phyloP scores from a whole-genome alignment of 805 yeast species.

The Lipomyces sp. region DNA sequence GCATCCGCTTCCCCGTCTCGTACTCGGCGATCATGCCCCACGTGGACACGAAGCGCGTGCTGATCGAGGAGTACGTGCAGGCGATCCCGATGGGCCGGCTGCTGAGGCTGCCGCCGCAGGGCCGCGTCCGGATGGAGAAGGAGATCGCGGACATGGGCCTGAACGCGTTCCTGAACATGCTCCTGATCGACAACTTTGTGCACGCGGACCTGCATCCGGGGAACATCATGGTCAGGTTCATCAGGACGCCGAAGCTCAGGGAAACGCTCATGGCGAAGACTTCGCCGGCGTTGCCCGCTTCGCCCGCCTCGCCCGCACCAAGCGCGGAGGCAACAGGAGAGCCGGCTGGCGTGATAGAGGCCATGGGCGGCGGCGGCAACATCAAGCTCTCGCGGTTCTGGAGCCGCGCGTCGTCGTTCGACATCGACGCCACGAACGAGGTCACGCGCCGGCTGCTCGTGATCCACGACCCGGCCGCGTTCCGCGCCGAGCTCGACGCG shows the following conservation, averaged over 20 bases:
- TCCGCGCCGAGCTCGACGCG: slow-evolving; percentile 40
- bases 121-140: slow-evolving; percentile 41
- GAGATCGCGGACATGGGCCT: slow-evolving; percentile 74
- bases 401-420: slow-evolving; percentile 21
- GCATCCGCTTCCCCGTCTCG: slow-evolving; percentile 79
- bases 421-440: slow-evolving; percentile 31
- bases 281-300: background rate
- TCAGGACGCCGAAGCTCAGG: slow-evolving; percentile 45
- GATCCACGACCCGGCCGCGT: slow-evolving; percentile 26
- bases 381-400: slow-evolving; percentile 7
- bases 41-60: slow-evolving; percentile 60
- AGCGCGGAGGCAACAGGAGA: slow-evolving; percentile 4
- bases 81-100: slow-evolving; percentile 80
- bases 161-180: slow-evolving; percentile 90
- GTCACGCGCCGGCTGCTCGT: slow-evolving; percentile 31
- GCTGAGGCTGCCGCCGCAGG: slow-evolving; percentile 44
- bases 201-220: slow-evolving; percentile 99
- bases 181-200: slow-evolving; percentile 86
- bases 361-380: too few relatives aligned
- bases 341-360: background rate
- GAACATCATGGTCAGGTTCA: slow-evolving; percentile 74
- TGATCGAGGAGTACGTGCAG: slow-evolving; percentile 79
- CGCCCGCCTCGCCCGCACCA: too few relatives aligned
- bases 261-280: background rate
- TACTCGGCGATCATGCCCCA: slow-evolving; percentile 42